These are phyloP conservation scores for Neoboletus magnificus DNA, from an alignment of 768 basidiomycete species.

Conservation along the genomic window DNA sequence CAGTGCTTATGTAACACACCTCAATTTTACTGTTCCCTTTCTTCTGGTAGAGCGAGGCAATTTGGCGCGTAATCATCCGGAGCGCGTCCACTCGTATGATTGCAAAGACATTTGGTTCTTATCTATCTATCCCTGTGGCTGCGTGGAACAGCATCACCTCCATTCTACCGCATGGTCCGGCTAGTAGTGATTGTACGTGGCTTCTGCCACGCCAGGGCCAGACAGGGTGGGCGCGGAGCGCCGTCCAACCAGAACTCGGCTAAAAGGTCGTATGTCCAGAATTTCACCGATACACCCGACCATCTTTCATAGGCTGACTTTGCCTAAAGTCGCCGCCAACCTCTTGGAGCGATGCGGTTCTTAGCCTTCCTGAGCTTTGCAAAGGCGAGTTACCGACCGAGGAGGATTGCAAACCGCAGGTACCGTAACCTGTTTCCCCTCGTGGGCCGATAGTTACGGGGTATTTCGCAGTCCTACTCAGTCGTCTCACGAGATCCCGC, in stretches of 20 bases:
- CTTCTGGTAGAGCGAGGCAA: background rate
- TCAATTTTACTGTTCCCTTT: background rate
- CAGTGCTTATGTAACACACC: slow-evolving; percentile 4
- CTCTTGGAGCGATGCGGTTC: background rate
- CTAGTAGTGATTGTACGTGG: background rate
- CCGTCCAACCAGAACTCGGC: slow-evolving; percentile 11
- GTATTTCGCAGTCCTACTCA: background rate
- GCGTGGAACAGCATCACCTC: slow-evolving; percentile 1
- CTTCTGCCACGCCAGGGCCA: background rate
- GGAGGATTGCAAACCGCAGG: background rate
- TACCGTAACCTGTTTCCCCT: background rate
- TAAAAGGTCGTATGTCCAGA: background rate
- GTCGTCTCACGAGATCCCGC: no score
- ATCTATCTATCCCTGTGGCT: background rate
- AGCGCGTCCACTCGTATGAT: background rate
- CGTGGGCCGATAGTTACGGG: background rate
- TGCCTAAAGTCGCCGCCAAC: background rate
- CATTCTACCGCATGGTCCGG: background rate
- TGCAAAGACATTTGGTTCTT: background rate
- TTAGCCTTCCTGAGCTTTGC: background rate
- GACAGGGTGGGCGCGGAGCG: background rate
- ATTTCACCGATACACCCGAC: slow-evolving; percentile 5
- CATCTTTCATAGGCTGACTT: background rate
- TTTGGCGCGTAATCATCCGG: background rate
- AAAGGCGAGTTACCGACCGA: background rate